These are phyloP conservation scores for Aspergillaceae sp. DNA, from an alignment of 2,329 filamentous ascomycete species.

Conservation along the genomic window DNA sequence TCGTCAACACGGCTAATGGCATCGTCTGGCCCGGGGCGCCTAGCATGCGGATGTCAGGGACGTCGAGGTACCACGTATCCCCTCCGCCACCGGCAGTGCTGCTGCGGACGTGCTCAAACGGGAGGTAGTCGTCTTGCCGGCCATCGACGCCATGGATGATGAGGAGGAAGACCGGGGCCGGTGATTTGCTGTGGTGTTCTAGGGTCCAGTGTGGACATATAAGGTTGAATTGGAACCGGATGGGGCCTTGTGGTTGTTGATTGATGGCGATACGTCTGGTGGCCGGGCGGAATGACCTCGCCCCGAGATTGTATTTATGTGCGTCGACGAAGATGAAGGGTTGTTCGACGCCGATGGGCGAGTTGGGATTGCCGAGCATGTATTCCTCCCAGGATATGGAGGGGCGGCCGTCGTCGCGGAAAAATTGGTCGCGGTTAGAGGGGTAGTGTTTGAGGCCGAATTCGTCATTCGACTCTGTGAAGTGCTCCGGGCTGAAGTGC, in stretches of 20 bases:
- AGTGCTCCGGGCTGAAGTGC: slow-evolving; percentile 55
- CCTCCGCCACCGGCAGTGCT: slow-evolving; percentile 52
- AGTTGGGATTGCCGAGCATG: slow-evolving; percentile 52
- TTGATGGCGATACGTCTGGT: slow-evolving; percentile 53
- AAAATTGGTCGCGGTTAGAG: slow-evolving; percentile 57
- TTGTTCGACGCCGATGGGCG: slow-evolving; percentile 34
- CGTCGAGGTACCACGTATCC: slow-evolving; percentile 72
- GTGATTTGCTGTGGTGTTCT: slow-evolving; percentile 54
- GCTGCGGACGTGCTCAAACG: slow-evolving; percentile 49
- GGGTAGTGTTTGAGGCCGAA: slow-evolving; percentile 81
- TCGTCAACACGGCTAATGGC: slow-evolving; percentile 54
- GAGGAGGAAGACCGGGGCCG: slow-evolving; percentile 58
- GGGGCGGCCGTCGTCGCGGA: slow-evolving; percentile 59
- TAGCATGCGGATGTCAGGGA: slow-evolving; percentile 52
- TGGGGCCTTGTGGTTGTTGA: slow-evolving; percentile 39
- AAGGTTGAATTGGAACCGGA: slow-evolving; percentile 74
- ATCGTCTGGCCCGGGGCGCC: slow-evolving; percentile 62
- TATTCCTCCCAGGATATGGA: slow-evolving; percentile 73
- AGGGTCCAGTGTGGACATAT: slow-evolving; percentile 75
- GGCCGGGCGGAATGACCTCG: slow-evolving; percentile 54
- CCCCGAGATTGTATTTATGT: slow-evolving; percentile 43
- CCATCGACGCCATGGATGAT: slow-evolving; percentile 59
- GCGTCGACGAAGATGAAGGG: slow-evolving; percentile 41
- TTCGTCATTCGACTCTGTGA: slow-evolving; percentile 61
- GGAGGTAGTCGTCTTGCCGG: slow-evolving; percentile 56